These are phyloP conservation scores for Ensete glaucum DNA, from an alignment of 176 grass and related monocot genomes.

Conservation along the genomic window DNA sequence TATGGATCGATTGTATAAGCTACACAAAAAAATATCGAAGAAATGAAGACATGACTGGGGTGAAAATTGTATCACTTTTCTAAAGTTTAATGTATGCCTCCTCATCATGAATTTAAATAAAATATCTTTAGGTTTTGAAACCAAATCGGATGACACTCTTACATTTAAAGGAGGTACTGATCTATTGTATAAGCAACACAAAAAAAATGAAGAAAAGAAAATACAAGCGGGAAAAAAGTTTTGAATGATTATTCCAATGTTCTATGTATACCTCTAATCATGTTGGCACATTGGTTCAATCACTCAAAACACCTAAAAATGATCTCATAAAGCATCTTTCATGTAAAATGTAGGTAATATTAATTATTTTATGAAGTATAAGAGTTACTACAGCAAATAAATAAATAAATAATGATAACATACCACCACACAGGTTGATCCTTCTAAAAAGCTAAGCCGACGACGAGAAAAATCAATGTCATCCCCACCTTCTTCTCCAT, in stretches of 20 bases:
- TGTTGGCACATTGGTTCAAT: no score
- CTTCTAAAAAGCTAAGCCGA: constrained; percentile 54
- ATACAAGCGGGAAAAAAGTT: background rate
- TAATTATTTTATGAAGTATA: background rate
- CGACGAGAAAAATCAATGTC: constrained; percentile 90
- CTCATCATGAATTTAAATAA: no score
- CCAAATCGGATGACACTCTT: no score
- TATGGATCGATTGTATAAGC: background rate
- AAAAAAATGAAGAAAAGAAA: background rate
- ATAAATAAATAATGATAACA: constrained; percentile 10
- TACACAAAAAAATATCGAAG: background rate
- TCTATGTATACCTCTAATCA: no score
- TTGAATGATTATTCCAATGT: no score
- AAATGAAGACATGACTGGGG: background rate
- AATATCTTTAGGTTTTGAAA: no score
- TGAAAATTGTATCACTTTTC: no score
- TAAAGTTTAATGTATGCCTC: no score
- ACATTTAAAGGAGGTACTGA: no score
- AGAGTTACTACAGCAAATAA: background rate
- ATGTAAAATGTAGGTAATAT: background rate
- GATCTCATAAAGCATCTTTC: no score
- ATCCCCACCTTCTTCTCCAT: constrained; percentile 89
- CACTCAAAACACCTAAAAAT: no score
- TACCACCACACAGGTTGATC: constrained; percentile 43
- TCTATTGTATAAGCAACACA: background rate